These are phyloP conservation scores for Fusarium mundagurra DNA, from an alignment of 2,329 filamentous ascomycete genomes.

Conservation along the genomic window DNA sequence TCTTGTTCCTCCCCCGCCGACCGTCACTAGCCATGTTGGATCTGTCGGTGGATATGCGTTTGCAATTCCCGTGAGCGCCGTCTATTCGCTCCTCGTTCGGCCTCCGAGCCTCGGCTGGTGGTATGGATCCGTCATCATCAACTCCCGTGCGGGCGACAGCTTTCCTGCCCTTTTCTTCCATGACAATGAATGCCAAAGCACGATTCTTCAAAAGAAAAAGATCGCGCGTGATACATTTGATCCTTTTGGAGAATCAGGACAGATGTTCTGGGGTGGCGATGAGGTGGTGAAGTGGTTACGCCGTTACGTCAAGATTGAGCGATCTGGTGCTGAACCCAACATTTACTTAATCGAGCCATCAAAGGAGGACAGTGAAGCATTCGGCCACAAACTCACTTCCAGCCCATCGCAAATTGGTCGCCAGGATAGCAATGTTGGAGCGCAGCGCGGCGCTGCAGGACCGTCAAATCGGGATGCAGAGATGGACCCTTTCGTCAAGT, in stretches of 20 bases:
- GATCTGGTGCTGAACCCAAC: slow-evolving; percentile 86
- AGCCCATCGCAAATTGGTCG: slow-evolving; percentile 38
- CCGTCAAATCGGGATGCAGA: slow-evolving; percentile 68
- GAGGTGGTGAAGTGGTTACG: slow-evolving; percentile 93
- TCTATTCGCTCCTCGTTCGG: slow-evolving; percentile 90
- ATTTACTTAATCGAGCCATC: slow-evolving; percentile 91
- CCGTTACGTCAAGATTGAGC: slow-evolving; percentile 83
- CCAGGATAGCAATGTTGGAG: slow-evolving; percentile 47
- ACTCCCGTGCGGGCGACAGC: slow-evolving; percentile 87
- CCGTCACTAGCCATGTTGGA: slow-evolving; percentile 78
- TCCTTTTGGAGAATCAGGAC: slow-evolving; percentile 84
- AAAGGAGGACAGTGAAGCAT: slow-evolving; percentile 83
- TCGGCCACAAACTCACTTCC: slow-evolving; percentile 71
- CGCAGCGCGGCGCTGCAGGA: slow-evolving; percentile 46
- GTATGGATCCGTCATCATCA: slow-evolving; percentile 96
- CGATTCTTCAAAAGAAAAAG: slow-evolving; percentile 92
- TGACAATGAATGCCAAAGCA: slow-evolving; percentile 95
- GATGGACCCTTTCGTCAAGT: slow-evolving; percentile 94
- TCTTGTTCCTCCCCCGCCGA: slow-evolving; percentile 90
- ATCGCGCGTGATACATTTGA: slow-evolving; percentile 86
- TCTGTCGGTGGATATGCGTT: slow-evolving; percentile 87
- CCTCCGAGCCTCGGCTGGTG: slow-evolving; percentile 97
- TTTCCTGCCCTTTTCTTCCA: slow-evolving; percentile 98
- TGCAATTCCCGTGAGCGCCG: slow-evolving; percentile 86
- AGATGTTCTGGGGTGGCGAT: slow-evolving; percentile 97